phyloP scores from a whole-genome alignment of 2,329 filamentous ascomycete genomes.

The Sclerotinia glacialis region DNA sequence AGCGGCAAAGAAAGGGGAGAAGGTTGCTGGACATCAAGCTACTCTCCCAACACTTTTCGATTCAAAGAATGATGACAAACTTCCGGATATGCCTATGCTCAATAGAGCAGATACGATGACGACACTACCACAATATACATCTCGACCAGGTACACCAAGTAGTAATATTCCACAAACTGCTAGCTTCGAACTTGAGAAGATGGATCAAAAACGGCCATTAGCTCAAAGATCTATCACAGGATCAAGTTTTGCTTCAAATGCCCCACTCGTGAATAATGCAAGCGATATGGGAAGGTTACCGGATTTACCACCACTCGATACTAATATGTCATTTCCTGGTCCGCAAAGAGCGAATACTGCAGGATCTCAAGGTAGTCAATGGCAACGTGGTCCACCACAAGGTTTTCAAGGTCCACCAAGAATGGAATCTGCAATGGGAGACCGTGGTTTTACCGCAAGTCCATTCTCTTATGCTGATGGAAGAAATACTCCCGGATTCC shows the following conservation, averaged over 20 bases:
- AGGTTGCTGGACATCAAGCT: slow-evolving; percentile 53
- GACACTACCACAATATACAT: slow-evolving; percentile 62
- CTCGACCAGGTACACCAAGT: slow-evolving; percentile 55
- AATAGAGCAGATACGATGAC: slow-evolving; percentile 58
- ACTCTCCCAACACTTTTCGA: slow-evolving; percentile 64
- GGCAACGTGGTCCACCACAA: slow-evolving; percentile 29
- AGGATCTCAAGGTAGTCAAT: slow-evolving; percentile 32
- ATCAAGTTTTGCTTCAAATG: slow-evolving; percentile 61
- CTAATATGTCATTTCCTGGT: slow-evolving; percentile 26
- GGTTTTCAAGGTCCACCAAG: slow-evolving; percentile 26
- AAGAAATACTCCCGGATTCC: slow-evolving; percentile 18
- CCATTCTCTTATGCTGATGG: slow-evolving; percentile 35
- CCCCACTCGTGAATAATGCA: slow-evolving; percentile 59
- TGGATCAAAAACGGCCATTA: slow-evolving; percentile 52
- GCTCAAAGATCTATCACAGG: slow-evolving; percentile 51
- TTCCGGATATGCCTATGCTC: slow-evolving; percentile 57
- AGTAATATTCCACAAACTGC: slow-evolving; percentile 41
- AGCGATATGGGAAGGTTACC: slow-evolving; percentile 54
- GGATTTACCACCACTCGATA: slow-evolving; percentile 34
- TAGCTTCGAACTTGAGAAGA: slow-evolving; percentile 50
- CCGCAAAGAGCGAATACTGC: slow-evolving; percentile 36
- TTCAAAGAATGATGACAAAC: slow-evolving; percentile 53
- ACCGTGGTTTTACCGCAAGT: slow-evolving; percentile 36
- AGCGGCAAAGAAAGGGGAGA: slow-evolving; percentile 55
- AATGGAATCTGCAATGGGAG: slow-evolving; percentile 36